Conservation (phyloP, 1,139 yeast genomes). For the Ashbya aceris region DNA sequence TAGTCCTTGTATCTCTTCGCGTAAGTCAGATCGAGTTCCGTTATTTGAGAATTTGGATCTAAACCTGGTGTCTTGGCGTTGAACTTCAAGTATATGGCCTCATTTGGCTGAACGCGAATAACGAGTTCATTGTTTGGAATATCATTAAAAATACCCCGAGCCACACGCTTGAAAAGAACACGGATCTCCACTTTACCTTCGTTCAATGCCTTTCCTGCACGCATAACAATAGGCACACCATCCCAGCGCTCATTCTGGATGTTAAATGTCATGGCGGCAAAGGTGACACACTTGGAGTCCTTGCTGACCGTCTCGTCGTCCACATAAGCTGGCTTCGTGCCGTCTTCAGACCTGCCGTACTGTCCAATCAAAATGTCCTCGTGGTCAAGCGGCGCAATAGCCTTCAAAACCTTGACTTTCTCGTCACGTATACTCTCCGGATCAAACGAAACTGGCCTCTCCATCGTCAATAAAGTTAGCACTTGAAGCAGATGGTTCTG, state of each 20-base stretch:
- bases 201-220: slow-evolving; percentile 95
- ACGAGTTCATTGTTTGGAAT: slow-evolving; percentile 91
- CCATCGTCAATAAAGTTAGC: slow-evolving; percentile 87
- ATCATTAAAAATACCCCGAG: slow-evolving; percentile 70
- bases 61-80: slow-evolving; percentile 92
- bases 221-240: slow-evolving; percentile 89
- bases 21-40: slow-evolving; percentile 87
- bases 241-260: slow-evolving; percentile 95
- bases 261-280: slow-evolving; percentile 71
- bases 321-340: slow-evolving; percentile 77
- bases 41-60: slow-evolving; percentile 67
- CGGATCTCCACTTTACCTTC: slow-evolving; percentile 91
- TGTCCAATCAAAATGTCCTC: slow-evolving; percentile 78
- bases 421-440: slow-evolving; percentile 95
- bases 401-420: slow-evolving; percentile 84
- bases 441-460: slow-evolving; percentile 80
- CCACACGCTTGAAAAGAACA: slow-evolving; percentile 81
- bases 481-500: slow-evolving; percentile 95
- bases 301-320: slow-evolving; percentile 89
- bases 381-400: slow-evolving; percentile 58
- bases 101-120: slow-evolving; percentile 87
- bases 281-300: slow-evolving; percentile 81
- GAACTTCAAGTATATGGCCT: slow-evolving; percentile 84
- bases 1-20: slow-evolving; percentile 72
- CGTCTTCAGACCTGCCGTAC: slow-evolving; percentile 76